Evolutionary conservation across 2,329 filamentous ascomycete genomes (phyloP).

Genomic region (Lasiodiplodia citricola): DNA sequence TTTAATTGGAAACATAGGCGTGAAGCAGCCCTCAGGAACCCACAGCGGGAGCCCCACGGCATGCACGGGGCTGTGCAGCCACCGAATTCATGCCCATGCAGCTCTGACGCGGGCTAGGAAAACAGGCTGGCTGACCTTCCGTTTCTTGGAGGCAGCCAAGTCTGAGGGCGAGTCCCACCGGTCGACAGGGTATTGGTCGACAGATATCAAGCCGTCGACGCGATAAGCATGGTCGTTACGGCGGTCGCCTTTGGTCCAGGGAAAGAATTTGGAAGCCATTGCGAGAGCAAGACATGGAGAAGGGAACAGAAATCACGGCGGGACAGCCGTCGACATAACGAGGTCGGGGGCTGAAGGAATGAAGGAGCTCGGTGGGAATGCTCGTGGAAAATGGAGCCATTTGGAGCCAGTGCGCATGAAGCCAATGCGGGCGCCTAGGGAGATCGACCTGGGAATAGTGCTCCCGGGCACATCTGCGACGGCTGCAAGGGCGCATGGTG

Average conservation of each 20-base stretch:
- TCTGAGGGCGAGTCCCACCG: constrained; percentile 30
- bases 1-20: constrained; percentile 7
- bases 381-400: constrained; percentile 10
- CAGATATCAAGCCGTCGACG: constrained; percentile 46
- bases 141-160: constrained; percentile 25
- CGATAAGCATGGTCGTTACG: constrained; percentile 37
- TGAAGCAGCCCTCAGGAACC: not conserved
- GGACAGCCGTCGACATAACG: not conserved
- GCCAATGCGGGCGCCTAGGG: not conserved
- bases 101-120: not conserved
- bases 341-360: constrained; percentile 8
- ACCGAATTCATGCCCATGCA: not conserved
- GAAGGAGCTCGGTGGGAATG: constrained; percentile 3
- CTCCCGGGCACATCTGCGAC: constrained; percentile 12
- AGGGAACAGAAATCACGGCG: not conserved
- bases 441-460: not conserved
- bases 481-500: constrained; percentile 12
- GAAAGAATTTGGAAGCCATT: constrained; percentile 51
- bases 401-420: constrained; percentile 8
- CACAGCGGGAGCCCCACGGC: not conserved
- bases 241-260: constrained; percentile 50
- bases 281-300: constrained; percentile 21
- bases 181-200: constrained; percentile 34
- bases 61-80: constrained; percentile 1
- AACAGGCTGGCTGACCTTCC: constrained; percentile 13